Base-by-base conservation (phyloP, 202 grass and related monocot species). In the Setaria viridis region DNA sequence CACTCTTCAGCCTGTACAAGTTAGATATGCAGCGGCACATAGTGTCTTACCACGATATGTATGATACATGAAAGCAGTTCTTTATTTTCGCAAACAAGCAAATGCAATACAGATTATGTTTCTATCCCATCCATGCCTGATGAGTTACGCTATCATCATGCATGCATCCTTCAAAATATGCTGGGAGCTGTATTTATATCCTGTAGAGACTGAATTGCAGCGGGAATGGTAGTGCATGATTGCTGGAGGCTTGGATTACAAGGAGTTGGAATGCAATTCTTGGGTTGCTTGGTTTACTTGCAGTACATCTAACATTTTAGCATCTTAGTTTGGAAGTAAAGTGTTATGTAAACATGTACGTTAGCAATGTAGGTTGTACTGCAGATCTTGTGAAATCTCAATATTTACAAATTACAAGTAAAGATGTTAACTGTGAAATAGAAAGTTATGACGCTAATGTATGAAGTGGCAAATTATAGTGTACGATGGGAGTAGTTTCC, bases 51-150 rank as follows among this genome's bases (percentile, higher is more conserved):
- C 21, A 20, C 47, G 57, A 67, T 76, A 11, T 50, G 13, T 50
- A 70, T n/a, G 29, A 21, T 65, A 35, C 21, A 73, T 9, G 37
- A 25, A 70, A 63, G 25, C 17, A 72, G 21, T 32, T 77, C 20
- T 65, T 75, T 64, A 66, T 70, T 70, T 35, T 56, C 47, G 37
- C 72, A 34, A 79, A 46, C 47, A 65, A 88, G 63, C 9, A 41
- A 39, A 84, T 37, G 19, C 57, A 72, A 14, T 65, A 29, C 17
- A 76, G 73, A 42, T 62, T 10, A 39, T 78, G 4, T 54, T 12
- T 63, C 56, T 11, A 9, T 62, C 35, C 25, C 45, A 64, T 41
- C 34, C 53, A 29, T 64, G 25, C 25, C 21, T 79, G 35, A 32
- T 59, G 11, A 51, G 21, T 79, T 53, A 49, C 78, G 34, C n/a